Evolutionary conservation across 2,329 filamentous ascomycete species (phyloP), one percentile per base, ranked within the genome.

Genomic region (Shiraia bambusicola): DNA sequence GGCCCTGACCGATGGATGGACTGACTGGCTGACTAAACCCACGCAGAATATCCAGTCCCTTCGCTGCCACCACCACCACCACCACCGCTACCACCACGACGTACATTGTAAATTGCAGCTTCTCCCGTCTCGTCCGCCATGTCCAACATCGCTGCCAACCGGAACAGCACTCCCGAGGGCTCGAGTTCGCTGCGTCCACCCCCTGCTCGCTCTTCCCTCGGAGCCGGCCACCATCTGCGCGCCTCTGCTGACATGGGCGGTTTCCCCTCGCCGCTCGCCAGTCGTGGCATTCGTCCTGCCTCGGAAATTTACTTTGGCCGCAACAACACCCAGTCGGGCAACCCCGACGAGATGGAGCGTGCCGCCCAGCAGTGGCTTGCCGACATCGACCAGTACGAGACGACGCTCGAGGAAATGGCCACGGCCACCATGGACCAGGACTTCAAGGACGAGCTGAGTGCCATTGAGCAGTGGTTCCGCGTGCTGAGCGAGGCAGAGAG

Each of bases 391-490:
- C 92, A 97, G 70, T 96, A 96, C 63, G 93, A 98, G 76, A 95
- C 85, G n/a, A 98, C 93, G 1, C 73, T 98, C 62, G 93, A 97
- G 71, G 93, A 98, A 69, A 98, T 98, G 93, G 93, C 93, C 30
- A 91, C 92, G 24, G 93, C 93, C 19, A 97, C 93, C n/a, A 77
- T 97, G 40, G 93, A 98, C 67, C 93, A 98, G 75, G 93, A 98
- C 67, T 98, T 98, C 78, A 98, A 98, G 75, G 93, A 97, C 71
- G 93, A 98, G 72, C 81, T 98, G 47, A 96, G 90, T 67, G 93
- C 93, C 56, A 98, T 98, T 65, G 93, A 98, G 74, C 93, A 98
- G 76, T 98, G 93, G 93, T 98, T 98, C 72, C 86, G 91, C 49
- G 93, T 98, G 39, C 76, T 98, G 52, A 97, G 92, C 65, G 93